phyloP scores from a whole-genome alignment of 805 yeast genomes.

The Candida piceae region DNA sequence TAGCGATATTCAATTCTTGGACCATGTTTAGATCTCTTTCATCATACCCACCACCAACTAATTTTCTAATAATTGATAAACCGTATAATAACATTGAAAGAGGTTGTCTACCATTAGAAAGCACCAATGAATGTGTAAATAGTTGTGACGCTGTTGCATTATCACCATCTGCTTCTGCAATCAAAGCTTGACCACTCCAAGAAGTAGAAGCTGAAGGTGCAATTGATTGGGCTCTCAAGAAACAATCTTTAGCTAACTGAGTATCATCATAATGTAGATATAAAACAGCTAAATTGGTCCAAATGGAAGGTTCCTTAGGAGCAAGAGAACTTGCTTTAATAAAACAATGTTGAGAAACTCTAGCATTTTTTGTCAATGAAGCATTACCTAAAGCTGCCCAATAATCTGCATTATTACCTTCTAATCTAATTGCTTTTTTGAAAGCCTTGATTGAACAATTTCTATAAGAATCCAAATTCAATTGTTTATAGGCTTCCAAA shows the following conservation, averaged over 20 bases:
- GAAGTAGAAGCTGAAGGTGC: conserved; percentile 72
- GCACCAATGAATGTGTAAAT: conserved; percentile 71
- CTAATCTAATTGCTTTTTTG: conserved; percentile 66
- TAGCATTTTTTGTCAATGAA: conserved; percentile 55
- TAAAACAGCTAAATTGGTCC: conserved; percentile 80
- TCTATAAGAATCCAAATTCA: conserved; percentile 27
- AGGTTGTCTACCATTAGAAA: conserved; percentile 71
- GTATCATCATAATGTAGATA: conserved; percentile 65
- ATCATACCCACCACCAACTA: conserved; percentile 36
- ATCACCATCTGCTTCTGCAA: conserved; percentile 48
- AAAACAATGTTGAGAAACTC: conserved; percentile 87
- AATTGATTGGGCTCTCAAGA: conserved; percentile 68
- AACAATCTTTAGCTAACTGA: conserved; percentile 68
- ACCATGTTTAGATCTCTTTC: conserved; percentile 52
- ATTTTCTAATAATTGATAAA: conserved; percentile 43
- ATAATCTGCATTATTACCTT: conserved; percentile 60
- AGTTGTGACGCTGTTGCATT: conserved; percentile 45
- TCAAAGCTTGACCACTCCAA: conserved; percentile 84
- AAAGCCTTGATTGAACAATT: conserved; percentile 51
- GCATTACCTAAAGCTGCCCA: conserved; percentile 87
- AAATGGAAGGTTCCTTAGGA: conserved; percentile 59
- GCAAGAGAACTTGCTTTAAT: conserved; percentile 74
- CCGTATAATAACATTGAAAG: conserved; percentile 73
- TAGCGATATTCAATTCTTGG: conserved; percentile 64
- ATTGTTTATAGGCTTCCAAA: conserved; percentile 38